These are phyloP conservation scores for Sergeia podlipaevii DNA, from an alignment of 208 protist species.

Conservation along the genomic window DNA sequence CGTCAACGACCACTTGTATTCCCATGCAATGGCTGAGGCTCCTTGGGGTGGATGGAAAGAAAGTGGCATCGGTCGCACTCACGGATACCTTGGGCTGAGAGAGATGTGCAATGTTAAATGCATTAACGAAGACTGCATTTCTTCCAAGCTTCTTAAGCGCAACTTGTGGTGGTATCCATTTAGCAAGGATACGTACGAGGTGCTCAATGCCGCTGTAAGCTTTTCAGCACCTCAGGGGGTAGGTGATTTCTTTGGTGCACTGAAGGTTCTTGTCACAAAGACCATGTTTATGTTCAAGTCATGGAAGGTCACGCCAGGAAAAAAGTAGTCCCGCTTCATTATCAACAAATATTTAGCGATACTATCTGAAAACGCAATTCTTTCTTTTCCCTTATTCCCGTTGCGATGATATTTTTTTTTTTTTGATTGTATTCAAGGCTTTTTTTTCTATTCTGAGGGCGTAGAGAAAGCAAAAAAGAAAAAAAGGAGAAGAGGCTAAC, in stretches of 20 bases:
- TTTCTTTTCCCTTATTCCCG: too few species aligned
- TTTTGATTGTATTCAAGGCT: too few species aligned
- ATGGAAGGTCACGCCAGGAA: constrained; percentile 25
- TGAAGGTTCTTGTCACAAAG: constrained; percentile 27
- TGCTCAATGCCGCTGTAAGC: constrained; percentile 21
- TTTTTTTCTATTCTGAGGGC: too few species aligned
- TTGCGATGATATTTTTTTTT: too few species aligned
- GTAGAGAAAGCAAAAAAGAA: too few species aligned
- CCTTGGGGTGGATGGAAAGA: constrained; percentile 92
- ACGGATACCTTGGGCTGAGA: constrained; percentile 64
- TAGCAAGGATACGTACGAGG: constrained; percentile 27
- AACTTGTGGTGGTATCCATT: constrained; percentile 85
- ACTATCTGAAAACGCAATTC: neutral
- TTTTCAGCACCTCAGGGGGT: constrained; percentile 34
- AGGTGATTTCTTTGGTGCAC: constrained; percentile 14
- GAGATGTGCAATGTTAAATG: constrained; percentile 87
- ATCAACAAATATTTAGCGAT: neutral
- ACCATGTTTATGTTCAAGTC: constrained; percentile 45
- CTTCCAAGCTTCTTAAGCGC: constrained; percentile 25
- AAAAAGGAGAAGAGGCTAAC: too few species aligned
- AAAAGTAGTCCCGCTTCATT: neutral
- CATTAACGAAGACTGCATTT: constrained; percentile 60
- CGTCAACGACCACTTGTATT: constrained; percentile 79
- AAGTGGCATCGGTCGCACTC: constrained; percentile 81
- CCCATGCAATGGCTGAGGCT: constrained; percentile 57